A percentile compares a stretch with the other conserved stretches of the same genome.
Evolutionary conservation across 1,139 yeast species (phyloP).

Genomic region (Pichia sp.): DNA sequence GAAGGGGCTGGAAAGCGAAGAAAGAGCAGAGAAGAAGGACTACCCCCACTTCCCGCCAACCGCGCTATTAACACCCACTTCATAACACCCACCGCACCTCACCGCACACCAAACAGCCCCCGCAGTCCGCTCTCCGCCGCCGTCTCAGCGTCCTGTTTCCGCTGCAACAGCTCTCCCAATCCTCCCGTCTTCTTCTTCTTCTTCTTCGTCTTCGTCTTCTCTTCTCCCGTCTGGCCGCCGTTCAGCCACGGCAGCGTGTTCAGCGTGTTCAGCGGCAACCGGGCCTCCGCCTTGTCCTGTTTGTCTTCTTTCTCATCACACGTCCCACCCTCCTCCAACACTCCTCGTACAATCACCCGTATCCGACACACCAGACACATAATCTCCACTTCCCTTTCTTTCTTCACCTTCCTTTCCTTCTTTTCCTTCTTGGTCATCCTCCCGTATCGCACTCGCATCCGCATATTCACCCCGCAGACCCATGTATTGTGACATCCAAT

Average conservation of each 20-base stretch:
- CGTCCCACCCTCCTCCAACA: background rate
- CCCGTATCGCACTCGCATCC: conserved; percentile 11
- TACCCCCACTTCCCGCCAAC: too few relatives aligned
- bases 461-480: conserved; percentile 16
- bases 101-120: background rate
- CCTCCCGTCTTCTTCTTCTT: conserved; percentile 14
- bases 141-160: conserved; percentile 6
- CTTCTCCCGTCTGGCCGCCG: too few relatives aligned
- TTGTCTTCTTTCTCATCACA: background rate
- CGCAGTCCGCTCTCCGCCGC: conserved; percentile 1
- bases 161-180: conserved; percentile 3
- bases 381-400: background rate
- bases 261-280: too few relatives aligned
- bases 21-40: too few relatives aligned
- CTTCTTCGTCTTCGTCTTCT: conserved; percentile 2
- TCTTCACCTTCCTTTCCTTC: conserved; percentile 1
- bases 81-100: too few relatives aligned
- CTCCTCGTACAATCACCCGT: background rate
- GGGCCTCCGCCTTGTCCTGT: background rate
- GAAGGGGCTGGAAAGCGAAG: too few relatives aligned
- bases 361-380: conserved; percentile 1
- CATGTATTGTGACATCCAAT: conserved; percentile 33
- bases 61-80: too few relatives aligned
- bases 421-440: background rate
- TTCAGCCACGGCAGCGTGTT: background rate